Evolutionary conservation across 257 asterid species (phyloP), one percentile per base, ranked within the genome.

Genomic region (Gardenia jasminoides): DNA sequence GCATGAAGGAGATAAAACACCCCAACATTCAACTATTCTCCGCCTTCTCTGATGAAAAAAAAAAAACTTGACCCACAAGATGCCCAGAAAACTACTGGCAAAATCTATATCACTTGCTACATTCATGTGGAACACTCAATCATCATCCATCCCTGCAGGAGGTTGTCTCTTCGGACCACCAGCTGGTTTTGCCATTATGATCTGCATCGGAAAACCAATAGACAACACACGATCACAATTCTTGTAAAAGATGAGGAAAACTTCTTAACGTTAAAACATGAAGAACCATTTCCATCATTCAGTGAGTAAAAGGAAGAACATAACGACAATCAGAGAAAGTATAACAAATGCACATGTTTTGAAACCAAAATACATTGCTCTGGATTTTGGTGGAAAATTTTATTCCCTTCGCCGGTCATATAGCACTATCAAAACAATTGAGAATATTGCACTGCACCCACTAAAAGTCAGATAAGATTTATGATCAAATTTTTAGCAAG

Each of bases 101-200:
- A 7, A 28, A 46, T 36, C 61, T 70, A 19, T 13, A 12, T 2
- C 39, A 78, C 5, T 31, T 6, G 47, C 7, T 24, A 43, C 3
- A 9, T 62, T 46, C 1, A 62, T 36, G 26, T 31, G 15, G 13
- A 43, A 58, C 71, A 36, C 78, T 83, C 76, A 86, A 58, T 86
- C 92, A 66, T 88, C 90, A 58, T 87, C 88, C 86, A 81, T 85
- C 52, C 88, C 92, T 58, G 82, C 79, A 28, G 82, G 68, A 36
- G 80, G 83, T 62, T 80, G 82, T 79, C 86, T 75, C 73, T 81
- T 81, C 19, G 90, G 92, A 58, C 92, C 92, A 59, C 92, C 92
- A 47, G 92, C 92, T 31, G 90, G 92, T 77, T 86, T 88, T 68
- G 92, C 84, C 89, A 88, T 86, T 77, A 88, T 88, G 76, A 88